Evolutionary conservation across 768 basidiomycete species (phyloP), one percentile per base, ranked within the genome.

Genomic region (Thelephora aurantiotincta): DNA sequence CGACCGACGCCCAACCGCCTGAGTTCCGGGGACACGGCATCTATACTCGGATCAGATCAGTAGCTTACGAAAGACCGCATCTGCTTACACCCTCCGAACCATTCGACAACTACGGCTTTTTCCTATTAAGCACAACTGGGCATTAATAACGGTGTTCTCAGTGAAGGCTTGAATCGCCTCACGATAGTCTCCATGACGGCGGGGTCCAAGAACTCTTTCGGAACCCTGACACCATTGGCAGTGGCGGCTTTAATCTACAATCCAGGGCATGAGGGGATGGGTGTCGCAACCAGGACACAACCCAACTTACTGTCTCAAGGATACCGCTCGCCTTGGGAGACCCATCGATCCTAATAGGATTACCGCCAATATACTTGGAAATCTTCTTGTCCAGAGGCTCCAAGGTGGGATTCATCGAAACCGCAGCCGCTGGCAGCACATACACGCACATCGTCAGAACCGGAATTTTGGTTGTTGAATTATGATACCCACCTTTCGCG

Each of bases 1-100:
- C 74, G 77, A 1, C 87, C 88, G 81, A 88, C 80, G 1, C 82
- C 84, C 5, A 91, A 65, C 34, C 77, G 70, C 1, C 81, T 72
- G 47, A 85, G 80, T 66, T 87, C 84, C 55, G 80, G 77, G 0
- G 75, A 75, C 58, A 76, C 75, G 60, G 87, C 85, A 54, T 48
- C 47, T 41, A 41, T 6, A 41, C 14, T 22, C 9, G 18, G 38
- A 22, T 18, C 14, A 41, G 38, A 22, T 41, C 16, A 7, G 38
- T 7, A 7, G 38, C 14, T 22, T 11, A 5, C 7, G 12, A 5
- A 41, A 41, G 14, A 23, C 18, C 12, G 2, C 2, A 2, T 3
- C 33, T 9, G 48, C 49, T 48, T 50, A 65, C 49, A 41, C 11
- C 80, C 76, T 65, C 74, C 69, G 58, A 82, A 90, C 85, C 86